These are phyloP conservation scores for Calonectria naviculata DNA, from an alignment of 2,329 filamentous ascomycete species.

Conservation along the genomic window DNA sequence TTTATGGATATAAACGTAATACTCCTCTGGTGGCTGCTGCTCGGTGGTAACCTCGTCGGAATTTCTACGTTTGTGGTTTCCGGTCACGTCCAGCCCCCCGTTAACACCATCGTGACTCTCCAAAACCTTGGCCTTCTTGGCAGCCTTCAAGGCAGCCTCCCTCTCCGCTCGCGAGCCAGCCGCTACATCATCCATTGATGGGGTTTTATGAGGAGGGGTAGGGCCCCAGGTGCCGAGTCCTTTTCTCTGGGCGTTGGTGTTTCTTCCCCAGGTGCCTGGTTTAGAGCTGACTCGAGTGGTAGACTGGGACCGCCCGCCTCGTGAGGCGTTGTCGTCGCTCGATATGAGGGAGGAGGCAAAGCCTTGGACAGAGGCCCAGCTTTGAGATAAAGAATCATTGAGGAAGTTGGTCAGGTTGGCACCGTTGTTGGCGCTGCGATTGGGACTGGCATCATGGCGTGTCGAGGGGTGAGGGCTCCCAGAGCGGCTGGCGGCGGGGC, in stretches of 20 bases:
- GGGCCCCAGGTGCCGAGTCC: slow-evolving; percentile 59
- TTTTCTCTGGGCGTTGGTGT: slow-evolving; percentile 29
- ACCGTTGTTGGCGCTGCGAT: slow-evolving; percentile 48
- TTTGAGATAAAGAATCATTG: slow-evolving; percentile 63
- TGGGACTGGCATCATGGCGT: too few species aligned
- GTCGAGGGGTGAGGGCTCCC: slow-evolving; percentile 61
- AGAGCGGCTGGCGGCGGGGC: slow-evolving; percentile 54
- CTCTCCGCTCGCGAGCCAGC: slow-evolving; percentile 65
- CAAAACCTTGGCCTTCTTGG: slow-evolving; percentile 68
- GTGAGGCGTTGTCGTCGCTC: slow-evolving; percentile 34
- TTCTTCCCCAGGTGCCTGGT: slow-evolving; percentile 32
- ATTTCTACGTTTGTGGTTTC: slow-evolving; percentile 72
- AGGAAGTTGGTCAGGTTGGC: slow-evolving; percentile 55
- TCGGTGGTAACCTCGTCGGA: slow-evolving; percentile 69
- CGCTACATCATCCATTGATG: slow-evolving; percentile 61
- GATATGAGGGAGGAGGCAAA: slow-evolving; percentile 60
- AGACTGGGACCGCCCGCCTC: slow-evolving; percentile 33
- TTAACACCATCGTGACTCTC: slow-evolving; percentile 72
- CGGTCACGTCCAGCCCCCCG: slow-evolving; percentile 65
- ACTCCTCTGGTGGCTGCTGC: slow-evolving; percentile 75
- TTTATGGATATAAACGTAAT: slow-evolving; percentile 90
- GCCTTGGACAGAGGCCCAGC: slow-evolving; percentile 67
- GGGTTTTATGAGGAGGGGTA: slow-evolving; percentile 52
- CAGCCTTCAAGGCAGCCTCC: slow-evolving; percentile 65
- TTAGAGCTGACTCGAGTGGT: slow-evolving; percentile 34